phyloP scores from a whole-genome alignment of 768 basidiomycete genomes.

The Mycena leptocephala region DNA sequence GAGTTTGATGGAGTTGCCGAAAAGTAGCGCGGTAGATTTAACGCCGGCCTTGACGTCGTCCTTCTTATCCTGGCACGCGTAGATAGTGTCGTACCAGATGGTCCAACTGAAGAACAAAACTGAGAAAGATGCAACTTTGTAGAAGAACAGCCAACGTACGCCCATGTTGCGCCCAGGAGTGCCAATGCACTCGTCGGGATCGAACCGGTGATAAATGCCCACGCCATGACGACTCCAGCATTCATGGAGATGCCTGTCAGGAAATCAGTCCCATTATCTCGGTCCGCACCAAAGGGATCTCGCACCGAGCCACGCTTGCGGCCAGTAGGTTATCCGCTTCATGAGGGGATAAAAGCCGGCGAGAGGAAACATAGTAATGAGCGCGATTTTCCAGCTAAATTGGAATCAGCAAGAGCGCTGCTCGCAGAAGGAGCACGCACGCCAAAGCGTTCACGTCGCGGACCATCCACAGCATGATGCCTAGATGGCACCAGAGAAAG shows the following conservation, averaged over 20 bases:
- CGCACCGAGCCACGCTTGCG: constrained; percentile 77
- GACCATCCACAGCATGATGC: constrained; percentile 34
- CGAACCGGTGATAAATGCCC: constrained; percentile 57
- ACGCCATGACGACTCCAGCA: constrained; percentile 66
- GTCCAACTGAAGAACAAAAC: constrained; percentile 13
- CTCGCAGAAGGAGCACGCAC: constrained; percentile 17
- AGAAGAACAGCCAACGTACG: constrained; percentile 41
- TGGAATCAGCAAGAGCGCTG: background rate
- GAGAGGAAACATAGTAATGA: constrained; percentile 65
- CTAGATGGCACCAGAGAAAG: constrained; percentile 42
- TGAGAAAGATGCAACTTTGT: background rate
- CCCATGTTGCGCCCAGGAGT: constrained; percentile 63
- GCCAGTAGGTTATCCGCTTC: constrained; percentile 73
- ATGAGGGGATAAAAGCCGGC: constrained; percentile 65
- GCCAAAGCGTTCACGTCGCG: constrained; percentile 28
- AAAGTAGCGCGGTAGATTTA: constrained; percentile 83
- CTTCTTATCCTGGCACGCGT: constrained; percentile 86
- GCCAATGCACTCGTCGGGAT: constrained; percentile 49
- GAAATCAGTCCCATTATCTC: too few species aligned
- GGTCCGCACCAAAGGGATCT: too few species aligned
- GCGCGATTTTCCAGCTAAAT: constrained; percentile 57
- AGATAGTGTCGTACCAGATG: constrained; percentile 69
- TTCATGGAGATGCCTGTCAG: constrained; percentile 73
- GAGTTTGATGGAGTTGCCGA: constrained; percentile 73
- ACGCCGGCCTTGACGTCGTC: constrained; percentile 83